Base-by-base conservation (phyloP, 1,284 basidiomycete species). In the Rhodotorula sp. region DNA sequence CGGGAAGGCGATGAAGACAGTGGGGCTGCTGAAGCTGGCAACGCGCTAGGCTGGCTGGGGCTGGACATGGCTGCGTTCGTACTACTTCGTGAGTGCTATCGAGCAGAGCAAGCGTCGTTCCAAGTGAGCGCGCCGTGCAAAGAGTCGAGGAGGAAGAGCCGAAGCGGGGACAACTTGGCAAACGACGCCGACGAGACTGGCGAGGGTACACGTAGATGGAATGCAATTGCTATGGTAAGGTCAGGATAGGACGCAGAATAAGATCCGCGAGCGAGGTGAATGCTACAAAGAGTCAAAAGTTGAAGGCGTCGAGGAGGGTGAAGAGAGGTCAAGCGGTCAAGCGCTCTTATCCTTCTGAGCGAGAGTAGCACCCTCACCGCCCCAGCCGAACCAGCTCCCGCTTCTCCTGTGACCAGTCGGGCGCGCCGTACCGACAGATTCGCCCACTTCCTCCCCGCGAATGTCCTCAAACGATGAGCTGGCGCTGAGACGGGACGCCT, bases 391-490 rank as follows among this genome's bases (percentile, higher is more conserved):
- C 65, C 65, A 67, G 4, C 61, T 50, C 13, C 58, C 62, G 26
- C 47, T 57, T 48, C 47, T 50, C 56, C 63, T 63, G 53, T 13
- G 37, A 20, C 5, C 26, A 50, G n/a, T 4, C 58, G 47, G 20
- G 15, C 28, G 31, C 37, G 44, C 31, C 31, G 28, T 22, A 18
- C 62, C 63, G 26, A 47, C 59, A n/a, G 28, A 59, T 28, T 30
- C 37, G 20, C 68, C 62, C 60, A 64, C 70, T 37, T 73, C 72
- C 52, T 66, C 68, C n/a, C 47, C n/a, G 22, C 52, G 20, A 11
- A 61, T 62, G 22, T 62, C 65, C 5, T 56, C 66, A 13, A 69
- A 62, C n/a, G 63, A 64, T 13, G 40, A 48, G 18, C 28, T 61
- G 50, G 50, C 55, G 9, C 37, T 44, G 24, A 44, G n/a, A 4